These are phyloP conservation scores for Amauroascus verrucosus DNA, from an alignment of 2,329 filamentous ascomycete species.

Conservation along the genomic window DNA sequence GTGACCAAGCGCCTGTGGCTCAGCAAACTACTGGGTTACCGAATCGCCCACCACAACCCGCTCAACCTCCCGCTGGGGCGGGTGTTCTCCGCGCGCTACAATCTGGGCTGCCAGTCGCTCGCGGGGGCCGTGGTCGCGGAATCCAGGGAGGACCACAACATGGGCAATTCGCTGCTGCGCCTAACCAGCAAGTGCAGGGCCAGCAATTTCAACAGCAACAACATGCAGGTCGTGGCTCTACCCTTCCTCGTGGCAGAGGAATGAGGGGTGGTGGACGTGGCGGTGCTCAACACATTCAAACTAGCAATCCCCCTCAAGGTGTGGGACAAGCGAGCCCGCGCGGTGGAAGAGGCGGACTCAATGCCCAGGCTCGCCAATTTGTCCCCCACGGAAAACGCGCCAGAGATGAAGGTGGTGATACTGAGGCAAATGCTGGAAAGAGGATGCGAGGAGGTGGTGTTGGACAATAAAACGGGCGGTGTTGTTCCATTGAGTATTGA, in stretches of 20 bases:
- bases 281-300: slow-evolving; percentile 37
- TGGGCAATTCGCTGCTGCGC: slow-evolving; percentile 21
- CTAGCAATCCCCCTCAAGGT: slow-evolving; percentile 24
- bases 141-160: slow-evolving; percentile 27
- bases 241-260: slow-evolving; percentile 33
- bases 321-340: slow-evolving; percentile 24
- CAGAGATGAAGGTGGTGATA: slow-evolving; percentile 42
- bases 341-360: slow-evolving; percentile 35
- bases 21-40: slow-evolving; percentile 22
- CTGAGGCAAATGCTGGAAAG: slow-evolving; percentile 35
- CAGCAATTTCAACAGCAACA: slow-evolving; percentile 26
- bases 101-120: slow-evolving; percentile 37
- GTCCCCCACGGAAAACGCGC: slow-evolving; percentile 48
- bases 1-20: slow-evolving; percentile 22
- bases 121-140: slow-evolving; percentile 26
- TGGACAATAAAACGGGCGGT: slow-evolving; percentile 6
- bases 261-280: slow-evolving; percentile 35
- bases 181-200: slow-evolving; percentile 22
- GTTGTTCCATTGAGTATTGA: not conserved
- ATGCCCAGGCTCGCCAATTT: slow-evolving; percentile 44
- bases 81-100: slow-evolving; percentile 36
- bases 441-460: slow-evolving; percentile 36
- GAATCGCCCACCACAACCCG: slow-evolving; percentile 18
- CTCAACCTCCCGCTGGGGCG: slow-evolving; percentile 28
- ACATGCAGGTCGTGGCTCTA: slow-evolving; percentile 28